Percentiles rank a stretch among this genome's conserved stretches.
Evolutionary conservation across 2,329 filamentous ascomycete genomes (phyloP).

Genomic region (Byssothecium circinans): DNA sequence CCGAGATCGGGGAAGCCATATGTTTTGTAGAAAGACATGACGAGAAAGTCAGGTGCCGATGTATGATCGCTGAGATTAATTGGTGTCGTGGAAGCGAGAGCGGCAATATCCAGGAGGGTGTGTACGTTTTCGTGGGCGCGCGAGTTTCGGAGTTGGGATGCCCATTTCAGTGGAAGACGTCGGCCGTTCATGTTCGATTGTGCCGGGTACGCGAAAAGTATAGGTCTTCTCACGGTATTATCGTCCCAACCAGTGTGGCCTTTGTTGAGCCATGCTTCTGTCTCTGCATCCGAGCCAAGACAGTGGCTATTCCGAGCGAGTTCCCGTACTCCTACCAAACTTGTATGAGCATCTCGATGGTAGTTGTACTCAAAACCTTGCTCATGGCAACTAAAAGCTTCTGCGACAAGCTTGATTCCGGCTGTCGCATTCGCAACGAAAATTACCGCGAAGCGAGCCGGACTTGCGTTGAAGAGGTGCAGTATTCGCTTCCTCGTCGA

Average conservation of each 20-base stretch:
- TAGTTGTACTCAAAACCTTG: constrained; percentile 78
- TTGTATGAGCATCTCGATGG: constrained; percentile 83
- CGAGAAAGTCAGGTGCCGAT: constrained; percentile 75
- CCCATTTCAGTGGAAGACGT: constrained; percentile 69
- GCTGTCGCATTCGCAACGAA: constrained; percentile 95
- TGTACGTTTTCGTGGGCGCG: constrained; percentile 55
- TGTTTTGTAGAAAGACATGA: constrained; percentile 90
- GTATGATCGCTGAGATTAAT: constrained; percentile 60
- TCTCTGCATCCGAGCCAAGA: constrained; percentile 62
- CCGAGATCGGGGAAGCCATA: constrained; percentile 94
- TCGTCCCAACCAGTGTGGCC: background rate
- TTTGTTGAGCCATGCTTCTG: constrained; percentile 65
- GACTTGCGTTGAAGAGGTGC: constrained; percentile 76
- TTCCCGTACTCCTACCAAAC: constrained; percentile 76
- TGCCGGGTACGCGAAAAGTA: constrained; percentile 76
- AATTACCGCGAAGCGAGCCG: constrained; percentile 78
- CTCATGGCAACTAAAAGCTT: constrained; percentile 67
- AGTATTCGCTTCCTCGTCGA: constrained; percentile 53
- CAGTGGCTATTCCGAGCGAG: constrained; percentile 66
- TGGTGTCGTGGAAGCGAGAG: constrained; percentile 63
- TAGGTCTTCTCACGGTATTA: constrained; percentile 17
- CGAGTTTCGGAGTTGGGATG: constrained; percentile 19
- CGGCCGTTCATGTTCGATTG: constrained; percentile 91
- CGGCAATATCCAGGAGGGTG: constrained; percentile 71
- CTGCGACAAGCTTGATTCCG: constrained; percentile 80